phyloP scores from a whole-genome alignment of 2,329 filamentous ascomycete species.

The Zymoseptoria crescenta region DNA sequence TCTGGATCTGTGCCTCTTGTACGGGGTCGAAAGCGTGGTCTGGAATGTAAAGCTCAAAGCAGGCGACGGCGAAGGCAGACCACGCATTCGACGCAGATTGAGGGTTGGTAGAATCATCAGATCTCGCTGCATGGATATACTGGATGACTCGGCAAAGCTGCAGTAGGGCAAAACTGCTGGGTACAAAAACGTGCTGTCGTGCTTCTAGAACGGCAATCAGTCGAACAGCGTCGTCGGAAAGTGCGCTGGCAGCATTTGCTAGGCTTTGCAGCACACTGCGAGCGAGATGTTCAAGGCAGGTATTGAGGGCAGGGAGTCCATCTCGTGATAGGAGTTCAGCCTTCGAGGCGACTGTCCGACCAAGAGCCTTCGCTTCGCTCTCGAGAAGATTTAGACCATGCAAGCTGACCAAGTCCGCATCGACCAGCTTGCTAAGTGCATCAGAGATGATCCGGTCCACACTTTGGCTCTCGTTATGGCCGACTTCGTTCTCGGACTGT shows the following conservation, averaged over 20 bases:
- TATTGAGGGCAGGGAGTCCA: slow-evolving; percentile 24
- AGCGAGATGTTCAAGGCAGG: slow-evolving; percentile 22
- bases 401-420: slow-evolving; percentile 32
- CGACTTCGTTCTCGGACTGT: not conserved
- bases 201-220: not conserved
- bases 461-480: not conserved
- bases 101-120: not conserved
- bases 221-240: not conserved
- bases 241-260: not conserved
- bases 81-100: slow-evolving; percentile 52
- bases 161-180: not conserved
- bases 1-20: slow-evolving; percentile 54
- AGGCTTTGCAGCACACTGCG: slow-evolving; percentile 28
- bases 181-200: not conserved
- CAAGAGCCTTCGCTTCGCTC: slow-evolving; percentile 33
- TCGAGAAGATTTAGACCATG: slow-evolving; percentile 35
- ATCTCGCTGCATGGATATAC: not conserved
- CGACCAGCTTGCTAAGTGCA: slow-evolving; percentile 2
- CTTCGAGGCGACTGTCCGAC: slow-evolving; percentile 30
- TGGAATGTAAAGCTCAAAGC: slow-evolving; percentile 74
- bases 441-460: not conserved
- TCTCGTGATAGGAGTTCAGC: slow-evolving; percentile 29
- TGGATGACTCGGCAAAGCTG: not conserved
- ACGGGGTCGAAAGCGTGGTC: slow-evolving; percentile 80
- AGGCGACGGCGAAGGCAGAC: slow-evolving; percentile 65